phyloP scores from a whole-genome alignment of 2,329 filamentous ascomycete species.

The Epicoccum nigrum region DNA sequence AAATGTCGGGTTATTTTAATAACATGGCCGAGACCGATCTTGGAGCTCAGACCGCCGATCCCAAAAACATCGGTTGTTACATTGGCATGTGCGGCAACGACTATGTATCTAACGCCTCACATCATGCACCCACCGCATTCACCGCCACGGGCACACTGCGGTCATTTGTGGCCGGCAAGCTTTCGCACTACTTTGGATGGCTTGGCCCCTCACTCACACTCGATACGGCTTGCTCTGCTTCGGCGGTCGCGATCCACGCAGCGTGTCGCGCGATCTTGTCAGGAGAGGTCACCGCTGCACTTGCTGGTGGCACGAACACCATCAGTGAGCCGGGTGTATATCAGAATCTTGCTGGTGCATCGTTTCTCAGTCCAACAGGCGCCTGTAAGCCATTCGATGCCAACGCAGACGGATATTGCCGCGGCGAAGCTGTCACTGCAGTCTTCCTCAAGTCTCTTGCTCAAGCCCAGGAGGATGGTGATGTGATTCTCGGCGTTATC shows the following conservation, averaged over 20 bases:
- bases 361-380: conserved; percentile 53
- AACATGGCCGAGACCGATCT: not conserved
- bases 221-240: conserved; percentile 47
- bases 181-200: conserved; percentile 37
- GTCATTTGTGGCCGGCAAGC: conserved; percentile 27
- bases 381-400: conserved; percentile 51
- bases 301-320: conserved; percentile 48
- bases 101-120: conserved; percentile 42
- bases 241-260: conserved; percentile 25
- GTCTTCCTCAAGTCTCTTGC: conserved; percentile 59
- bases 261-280: conserved; percentile 35
- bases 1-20: conserved; percentile 36
- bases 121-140: conserved; percentile 34
- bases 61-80: conserved; percentile 35
- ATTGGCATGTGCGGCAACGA: conserved; percentile 37
- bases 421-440: conserved; percentile 55
- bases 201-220: conserved; percentile 30
- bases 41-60: conserved; percentile 17
- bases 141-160: conserved; percentile 27
- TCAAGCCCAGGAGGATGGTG: conserved; percentile 59
- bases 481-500: conserved; percentile 55
- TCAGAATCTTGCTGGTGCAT: conserved; percentile 45
- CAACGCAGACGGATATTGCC: conserved; percentile 60
- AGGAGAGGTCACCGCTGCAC: conserved; percentile 34
- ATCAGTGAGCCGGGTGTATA: conserved; percentile 38